Evolutionary conservation across 2,329 filamentous ascomycete species (phyloP).

Genomic region (Calycina herbarum): DNA sequence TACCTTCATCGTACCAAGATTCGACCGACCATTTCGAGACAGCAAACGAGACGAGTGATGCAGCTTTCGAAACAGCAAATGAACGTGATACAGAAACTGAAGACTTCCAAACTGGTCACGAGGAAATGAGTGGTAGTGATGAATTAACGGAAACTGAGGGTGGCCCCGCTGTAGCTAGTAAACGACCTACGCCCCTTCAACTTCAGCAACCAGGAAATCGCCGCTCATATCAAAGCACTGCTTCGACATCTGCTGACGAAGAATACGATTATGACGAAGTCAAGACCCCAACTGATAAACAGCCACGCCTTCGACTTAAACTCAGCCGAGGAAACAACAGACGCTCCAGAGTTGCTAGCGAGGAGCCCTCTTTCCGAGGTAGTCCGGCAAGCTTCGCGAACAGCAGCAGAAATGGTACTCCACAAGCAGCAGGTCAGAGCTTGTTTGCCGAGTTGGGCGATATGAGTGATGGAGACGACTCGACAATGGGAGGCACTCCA

Average conservation of each 20-base stretch:
- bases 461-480: conserved; percentile 73
- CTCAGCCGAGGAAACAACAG: conserved; percentile 63
- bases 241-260: conserved; percentile 74
- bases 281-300: conserved; percentile 61
- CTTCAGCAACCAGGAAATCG: conserved; percentile 55
- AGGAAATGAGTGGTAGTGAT: conserved; percentile 71
- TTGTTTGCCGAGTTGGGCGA: conserved; percentile 89
- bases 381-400: conserved; percentile 59
- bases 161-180: conserved; percentile 36
- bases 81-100: conserved; percentile 87
- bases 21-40: conserved; percentile 75
- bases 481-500: conserved; percentile 51
- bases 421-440: conserved; percentile 65
- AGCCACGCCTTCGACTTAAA: conserved; percentile 71
- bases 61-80: conserved; percentile 69
- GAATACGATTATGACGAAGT: conserved; percentile 66
- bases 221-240: conserved; percentile 79
- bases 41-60: conserved; percentile 72
- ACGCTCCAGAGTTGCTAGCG: conserved; percentile 61
- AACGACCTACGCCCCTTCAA: conserved; percentile 43
- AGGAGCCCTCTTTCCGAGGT: conserved; percentile 57
- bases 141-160: conserved; percentile 79
- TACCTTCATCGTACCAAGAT: conserved; percentile 41
- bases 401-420: conserved; percentile 50
- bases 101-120: conserved; percentile 90